These are phyloP conservation scores for Collybiopsis confluens DNA, from an alignment of 768 basidiomycete genomes.

Conservation along the genomic window DNA sequence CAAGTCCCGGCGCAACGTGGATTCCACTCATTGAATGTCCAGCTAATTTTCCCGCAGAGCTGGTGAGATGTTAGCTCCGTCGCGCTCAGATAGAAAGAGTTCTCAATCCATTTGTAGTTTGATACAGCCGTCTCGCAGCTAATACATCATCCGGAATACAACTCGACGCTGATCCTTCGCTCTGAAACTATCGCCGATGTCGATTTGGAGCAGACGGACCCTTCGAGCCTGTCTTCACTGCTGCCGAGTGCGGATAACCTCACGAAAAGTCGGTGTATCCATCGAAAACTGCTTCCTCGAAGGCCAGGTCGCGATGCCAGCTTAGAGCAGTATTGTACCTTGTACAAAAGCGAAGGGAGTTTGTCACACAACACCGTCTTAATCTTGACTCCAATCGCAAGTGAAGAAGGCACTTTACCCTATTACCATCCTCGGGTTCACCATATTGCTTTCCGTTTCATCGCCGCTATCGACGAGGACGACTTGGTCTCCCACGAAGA, in stretches of 20 bases:
- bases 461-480: constrained; percentile 17
- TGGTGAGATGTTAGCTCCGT: too few relatives aligned
- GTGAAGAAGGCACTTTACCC: constrained; percentile 49
- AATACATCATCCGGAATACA: constrained; percentile 88
- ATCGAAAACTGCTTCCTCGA: constrained; percentile 69
- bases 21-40: constrained; percentile 37
- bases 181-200: constrained; percentile 60
- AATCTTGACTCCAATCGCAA: constrained; percentile 56
- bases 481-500: constrained; percentile 9
- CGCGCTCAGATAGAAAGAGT: too few relatives aligned
- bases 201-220: too few relatives aligned
- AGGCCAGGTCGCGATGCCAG: constrained; percentile 71
- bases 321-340: constrained; percentile 74
- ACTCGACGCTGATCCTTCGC: constrained; percentile 85
- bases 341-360: constrained; percentile 42
- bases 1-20: constrained; percentile 13
- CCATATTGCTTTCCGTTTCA: constrained; percentile 79
- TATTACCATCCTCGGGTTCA: constrained; percentile 87
- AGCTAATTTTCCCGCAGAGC: constrained; percentile 35
- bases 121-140: constrained; percentile 66
- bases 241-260: constrained; percentile 35
- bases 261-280: constrained; percentile 46
- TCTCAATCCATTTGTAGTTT: constrained; percentile 67
- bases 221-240: neutral
- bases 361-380: constrained; percentile 28